Evolutionary conservation across 257 asterid genomes (phyloP), one percentile per base, ranked within the genome.

Genomic region (Haberlea rhodopensis): DNA sequence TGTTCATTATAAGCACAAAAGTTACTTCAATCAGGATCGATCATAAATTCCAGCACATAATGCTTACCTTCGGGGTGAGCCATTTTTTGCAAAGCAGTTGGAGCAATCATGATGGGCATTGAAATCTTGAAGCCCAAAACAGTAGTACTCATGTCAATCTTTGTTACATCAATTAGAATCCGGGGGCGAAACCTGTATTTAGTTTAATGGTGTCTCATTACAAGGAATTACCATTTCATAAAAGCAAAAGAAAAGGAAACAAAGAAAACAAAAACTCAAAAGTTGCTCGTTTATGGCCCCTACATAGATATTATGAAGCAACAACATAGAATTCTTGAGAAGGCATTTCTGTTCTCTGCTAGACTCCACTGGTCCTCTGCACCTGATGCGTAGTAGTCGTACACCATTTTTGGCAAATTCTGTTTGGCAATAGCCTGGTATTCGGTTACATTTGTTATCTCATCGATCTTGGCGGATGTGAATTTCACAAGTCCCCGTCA

Each of bases 71-170:
- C 95, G 71, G 98, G 98, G 65, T 91, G 98, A 81, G 98, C 98
- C 98, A 91, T 91, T 81, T 91, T 91, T 84, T 91, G 98, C 56
- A 91, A 8, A 70, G 98, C 96, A 53, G 95, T 83, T 18, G 98
- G 98, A 63, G 98, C 95, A 67, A 91, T 75, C 98, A 91, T 84
- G 90, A 91, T 91, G 13, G 98, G 98, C 98, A 91, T 91, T 8
- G 98, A 88, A 56, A 91, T 91, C 80, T 91, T 88, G 84, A 84
- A 88, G 65, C 96, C 98, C 72, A 91, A 66, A 29, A 91, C 78
- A 32, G 96, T 84, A 43, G 98, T 80, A 48, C 68, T 48, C 87
- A 91, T 68, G 75, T 91, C 98, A 73, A 91, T 91, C 82, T 78
- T 91, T 88, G 90, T 88, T 64, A 91, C 98, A 68, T 91, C 98